Evolutionary conservation across 306 rosid genomes (phyloP).

Genomic region (Ormosia semicastrata): DNA sequence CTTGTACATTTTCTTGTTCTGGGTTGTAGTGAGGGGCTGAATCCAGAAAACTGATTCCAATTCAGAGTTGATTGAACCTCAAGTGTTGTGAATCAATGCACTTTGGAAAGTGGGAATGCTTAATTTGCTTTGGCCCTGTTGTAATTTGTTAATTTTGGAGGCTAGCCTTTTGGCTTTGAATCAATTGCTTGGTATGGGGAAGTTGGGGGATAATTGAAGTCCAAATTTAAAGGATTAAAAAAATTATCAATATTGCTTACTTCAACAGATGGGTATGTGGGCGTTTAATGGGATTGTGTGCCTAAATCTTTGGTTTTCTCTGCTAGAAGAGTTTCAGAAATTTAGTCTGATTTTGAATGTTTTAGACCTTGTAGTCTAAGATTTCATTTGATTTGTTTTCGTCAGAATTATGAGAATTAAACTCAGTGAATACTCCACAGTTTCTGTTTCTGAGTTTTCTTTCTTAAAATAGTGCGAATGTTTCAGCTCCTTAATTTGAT

Average conservation of each 20-base stretch:
- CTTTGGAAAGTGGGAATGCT: constrained; percentile 21
- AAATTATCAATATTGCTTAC: constrained; percentile 1
- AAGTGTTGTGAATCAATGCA: constrained; percentile 1
- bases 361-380: neutral
- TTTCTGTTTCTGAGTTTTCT: constrained; percentile 5
- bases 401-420: neutral
- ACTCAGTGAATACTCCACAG: constrained; percentile 1
- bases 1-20: no score
- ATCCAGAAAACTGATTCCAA: no score
- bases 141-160: neutral
- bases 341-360: neutral
- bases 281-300: constrained; percentile 2
- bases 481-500: no score
- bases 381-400: neutral
- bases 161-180: neutral
- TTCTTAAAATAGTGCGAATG: no score
- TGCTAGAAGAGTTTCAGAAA: neutral
- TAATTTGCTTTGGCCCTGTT: constrained; percentile 24
- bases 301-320: neutral
- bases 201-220: neutral
- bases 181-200: neutral
- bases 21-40: no score
- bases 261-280: no score
- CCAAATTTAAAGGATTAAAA: neutral
- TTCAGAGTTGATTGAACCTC: neutral